Conservation (phyloP, 805 yeast genomes). For the Teunomyces lycoperdinae region DNA sequence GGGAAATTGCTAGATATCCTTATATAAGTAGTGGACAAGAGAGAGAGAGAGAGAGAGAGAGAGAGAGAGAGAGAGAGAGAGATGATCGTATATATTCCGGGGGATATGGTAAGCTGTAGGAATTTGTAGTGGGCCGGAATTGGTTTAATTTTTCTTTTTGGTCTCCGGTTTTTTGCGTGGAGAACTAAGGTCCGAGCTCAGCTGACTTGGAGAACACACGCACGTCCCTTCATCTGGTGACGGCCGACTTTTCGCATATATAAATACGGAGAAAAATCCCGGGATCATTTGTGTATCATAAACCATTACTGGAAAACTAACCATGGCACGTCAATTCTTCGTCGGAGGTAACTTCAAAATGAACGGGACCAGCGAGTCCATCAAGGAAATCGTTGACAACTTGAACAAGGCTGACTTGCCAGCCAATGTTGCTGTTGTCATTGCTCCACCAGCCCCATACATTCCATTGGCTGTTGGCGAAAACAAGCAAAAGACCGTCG, state of each 20-base stretch:
- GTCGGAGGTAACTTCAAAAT: conserved; percentile 99
- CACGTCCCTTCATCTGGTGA: conserved; percentile 3
- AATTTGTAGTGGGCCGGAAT: too few relatives aligned
- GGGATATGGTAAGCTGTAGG: too few relatives aligned
- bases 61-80: too few relatives aligned
- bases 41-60: too few relatives aligned
- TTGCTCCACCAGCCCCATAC: conserved; percentile 96
- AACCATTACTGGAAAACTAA: conserved; percentile 9
- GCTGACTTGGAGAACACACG: conserved; percentile 2
- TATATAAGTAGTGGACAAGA: background rate
- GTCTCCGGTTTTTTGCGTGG: background rate
- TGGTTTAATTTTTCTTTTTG: background rate
- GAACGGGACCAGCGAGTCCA: conserved; percentile 90
- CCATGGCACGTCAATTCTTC: conserved; percentile 84
- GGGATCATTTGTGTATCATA: background rate
- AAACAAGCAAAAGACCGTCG: conserved; percentile 69
- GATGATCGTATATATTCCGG: too few relatives aligned
- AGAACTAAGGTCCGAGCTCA: conserved; percentile 2
- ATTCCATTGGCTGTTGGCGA: conserved; percentile 68
- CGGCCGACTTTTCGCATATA: conserved; percentile 8
- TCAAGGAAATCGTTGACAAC: conserved; percentile 77
- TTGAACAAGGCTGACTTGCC: conserved; percentile 79
- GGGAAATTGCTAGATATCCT: too few relatives aligned
- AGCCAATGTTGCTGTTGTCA: conserved; percentile 82
- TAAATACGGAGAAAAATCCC: conserved; percentile 2